A percentile compares a stretch with the other conserved stretches of the same genome.
phyloP scores from a whole-genome alignment of 108 stramenopile species.

The Nitzschia sp. region DNA sequence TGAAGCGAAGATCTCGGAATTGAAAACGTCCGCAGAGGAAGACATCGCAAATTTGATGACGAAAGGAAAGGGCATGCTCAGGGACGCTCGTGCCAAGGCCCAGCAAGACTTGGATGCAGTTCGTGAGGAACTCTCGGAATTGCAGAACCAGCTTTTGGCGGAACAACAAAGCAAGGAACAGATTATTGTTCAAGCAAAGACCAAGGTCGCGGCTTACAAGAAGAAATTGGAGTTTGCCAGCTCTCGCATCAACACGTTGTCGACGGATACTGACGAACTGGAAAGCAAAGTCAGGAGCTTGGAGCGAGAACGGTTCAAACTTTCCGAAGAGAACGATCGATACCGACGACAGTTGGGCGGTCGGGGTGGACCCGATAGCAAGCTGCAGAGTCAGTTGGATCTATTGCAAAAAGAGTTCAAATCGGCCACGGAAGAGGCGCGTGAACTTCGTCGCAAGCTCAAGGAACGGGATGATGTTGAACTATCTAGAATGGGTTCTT shows the following conservation, averaged over 20 bases:
- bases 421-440: slow-evolving; percentile 70
- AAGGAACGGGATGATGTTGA: not conserved
- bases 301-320: slow-evolving; percentile 63
- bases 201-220: slow-evolving; percentile 65
- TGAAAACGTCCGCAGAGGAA: slow-evolving; percentile 43
- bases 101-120: slow-evolving; percentile 51
- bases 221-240: slow-evolving; percentile 61
- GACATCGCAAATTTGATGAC: slow-evolving; percentile 41
- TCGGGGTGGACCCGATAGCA: slow-evolving; percentile 60
- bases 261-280: slow-evolving; percentile 49
- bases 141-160: slow-evolving; percentile 43
- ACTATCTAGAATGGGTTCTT: not conserved
- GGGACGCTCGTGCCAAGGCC: slow-evolving; percentile 48
- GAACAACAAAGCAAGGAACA: slow-evolving; percentile 46
- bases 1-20: slow-evolving; percentile 36
- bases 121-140: slow-evolving; percentile 36
- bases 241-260: slow-evolving; percentile 43
- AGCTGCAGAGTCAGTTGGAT: slow-evolving; percentile 62
- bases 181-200: slow-evolving; percentile 44
- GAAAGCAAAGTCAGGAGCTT: slow-evolving; percentile 51
- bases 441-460: slow-evolving; percentile 54
- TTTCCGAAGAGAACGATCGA: slow-evolving; percentile 77
- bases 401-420: slow-evolving; percentile 75
- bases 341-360: slow-evolving; percentile 84
- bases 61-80: slow-evolving; percentile 68